These are phyloP conservation scores for Volvox africanus DNA, from an alignment of 139 green algal genomes.

Conservation along the genomic window DNA sequence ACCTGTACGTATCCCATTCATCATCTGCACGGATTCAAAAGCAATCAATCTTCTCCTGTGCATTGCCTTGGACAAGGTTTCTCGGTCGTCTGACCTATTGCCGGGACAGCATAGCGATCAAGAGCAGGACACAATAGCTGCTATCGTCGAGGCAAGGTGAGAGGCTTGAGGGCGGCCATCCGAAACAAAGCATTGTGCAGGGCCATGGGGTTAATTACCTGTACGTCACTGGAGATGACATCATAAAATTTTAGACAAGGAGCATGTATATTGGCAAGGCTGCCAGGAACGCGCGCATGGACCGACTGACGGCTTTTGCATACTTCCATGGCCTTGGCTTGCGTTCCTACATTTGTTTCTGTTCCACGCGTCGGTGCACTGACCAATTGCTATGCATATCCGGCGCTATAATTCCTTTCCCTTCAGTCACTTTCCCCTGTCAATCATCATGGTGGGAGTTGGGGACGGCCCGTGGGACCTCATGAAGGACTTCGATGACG, in stretches of 20 bases:
- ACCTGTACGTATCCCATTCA: too few relatives aligned
- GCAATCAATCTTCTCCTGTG: background rate
- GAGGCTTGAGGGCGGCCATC: background rate
- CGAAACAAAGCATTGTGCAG: too few relatives aligned
- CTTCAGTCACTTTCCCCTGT: conserved; percentile 73
- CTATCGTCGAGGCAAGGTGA: conserved; percentile 72
- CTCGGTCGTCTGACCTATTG: conserved; percentile 34
- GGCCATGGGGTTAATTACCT: too few relatives aligned
- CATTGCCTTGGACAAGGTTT: conserved; percentile 31
- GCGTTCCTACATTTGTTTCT: too few relatives aligned
- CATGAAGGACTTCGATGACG: conserved; percentile 85
- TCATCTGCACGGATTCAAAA: background rate
- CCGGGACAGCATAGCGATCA: conserved; percentile 10
- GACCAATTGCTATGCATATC: too few relatives aligned
- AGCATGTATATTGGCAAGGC: too few relatives aligned
- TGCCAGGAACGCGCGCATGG: too few relatives aligned
- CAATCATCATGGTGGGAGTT: conserved; percentile 85
- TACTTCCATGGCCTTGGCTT: too few relatives aligned
- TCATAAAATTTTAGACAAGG: too few relatives aligned
- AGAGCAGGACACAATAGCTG: conserved; percentile 62
- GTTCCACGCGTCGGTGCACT: too few relatives aligned
- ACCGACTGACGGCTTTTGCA: too few relatives aligned
- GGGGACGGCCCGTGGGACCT: conserved; percentile 84
- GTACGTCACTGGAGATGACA: too few relatives aligned
- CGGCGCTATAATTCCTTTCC: background rate